Conservation (phyloP, 176 grass and related monocot genomes). For the Eleusine coracana region DNA sequence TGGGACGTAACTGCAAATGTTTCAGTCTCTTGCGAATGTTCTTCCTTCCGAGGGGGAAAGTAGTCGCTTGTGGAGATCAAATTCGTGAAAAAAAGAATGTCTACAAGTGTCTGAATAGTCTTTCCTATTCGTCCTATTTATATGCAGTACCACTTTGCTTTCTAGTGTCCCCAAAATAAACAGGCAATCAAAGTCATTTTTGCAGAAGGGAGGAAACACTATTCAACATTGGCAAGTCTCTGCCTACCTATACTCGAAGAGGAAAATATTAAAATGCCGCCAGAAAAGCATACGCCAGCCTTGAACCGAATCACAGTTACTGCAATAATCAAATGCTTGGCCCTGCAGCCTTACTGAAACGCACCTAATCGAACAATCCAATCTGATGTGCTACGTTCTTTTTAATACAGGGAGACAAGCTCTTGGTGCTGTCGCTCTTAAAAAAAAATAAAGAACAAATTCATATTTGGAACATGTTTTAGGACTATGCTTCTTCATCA, state of each 20-base stretch:
- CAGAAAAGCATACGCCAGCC: neutral
- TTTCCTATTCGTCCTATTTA: neutral
- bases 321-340: neutral
- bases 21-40: neutral
- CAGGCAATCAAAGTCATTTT: neutral
- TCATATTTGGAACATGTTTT: neutral
- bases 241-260: neutral
- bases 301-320: neutral
- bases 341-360: constrained; percentile 25
- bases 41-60: neutral
- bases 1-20: neutral
- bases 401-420: neutral
- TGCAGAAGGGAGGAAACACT: neutral
- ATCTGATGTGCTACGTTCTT: neutral
- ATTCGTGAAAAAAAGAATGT: neutral
- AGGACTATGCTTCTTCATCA: too few relatives aligned
- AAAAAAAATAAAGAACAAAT: neutral
- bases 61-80: neutral
- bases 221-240: neutral
- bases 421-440: neutral
- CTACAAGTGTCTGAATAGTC: neutral
- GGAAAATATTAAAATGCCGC: neutral
- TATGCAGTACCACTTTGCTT: neutral
- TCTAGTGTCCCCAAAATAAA: neutral
- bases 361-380: neutral